Percentiles rank a stretch among this genome's conserved stretches.
Conservation (phyloP, 148 eudicot species). For the Cornus florida region DNA sequence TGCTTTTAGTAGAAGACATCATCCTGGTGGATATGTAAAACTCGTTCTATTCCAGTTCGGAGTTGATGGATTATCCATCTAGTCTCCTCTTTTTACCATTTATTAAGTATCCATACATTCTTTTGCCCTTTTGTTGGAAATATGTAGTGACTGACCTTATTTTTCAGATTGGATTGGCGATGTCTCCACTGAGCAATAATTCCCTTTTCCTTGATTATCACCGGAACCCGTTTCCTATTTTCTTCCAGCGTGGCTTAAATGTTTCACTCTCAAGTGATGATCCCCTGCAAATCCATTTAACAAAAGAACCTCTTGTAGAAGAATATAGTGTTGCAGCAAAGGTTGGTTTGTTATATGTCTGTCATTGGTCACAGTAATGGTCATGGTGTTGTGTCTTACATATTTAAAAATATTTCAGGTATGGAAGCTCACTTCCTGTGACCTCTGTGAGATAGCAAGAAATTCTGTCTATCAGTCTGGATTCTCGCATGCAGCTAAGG, state of each 20-base stretch:
- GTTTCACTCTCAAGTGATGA: conserved; percentile 85
- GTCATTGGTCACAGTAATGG: conserved; percentile 6
- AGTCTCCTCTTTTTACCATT: neutral
- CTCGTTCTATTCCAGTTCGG: neutral
- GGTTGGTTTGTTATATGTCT: conserved; percentile 26
- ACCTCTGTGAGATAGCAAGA: conserved; percentile 80
- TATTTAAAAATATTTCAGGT: conserved; percentile 39
- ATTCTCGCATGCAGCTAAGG: conserved; percentile 79
- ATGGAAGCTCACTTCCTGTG: conserved; percentile 84
- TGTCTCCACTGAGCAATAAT: conserved; percentile 88
- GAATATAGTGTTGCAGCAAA: conserved; percentile 85
- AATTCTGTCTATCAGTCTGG: conserved; percentile 88
- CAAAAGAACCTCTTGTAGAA: conserved; percentile 79
- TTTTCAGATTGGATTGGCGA: conserved; percentile 68
- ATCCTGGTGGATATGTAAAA: neutral
- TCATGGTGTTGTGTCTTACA: neutral
- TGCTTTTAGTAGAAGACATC: neutral
- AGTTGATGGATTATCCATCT: neutral
- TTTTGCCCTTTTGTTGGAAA: neutral
- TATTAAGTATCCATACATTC: neutral
- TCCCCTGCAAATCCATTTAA: conserved; percentile 83
- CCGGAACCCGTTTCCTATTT: conserved; percentile 76
- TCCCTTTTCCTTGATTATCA: conserved; percentile 82
- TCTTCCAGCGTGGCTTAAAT: conserved; percentile 79
- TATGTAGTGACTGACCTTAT: neutral